Conservation (phyloP, 73 alveolate species). For the Paraurostyla sp. region DNA sequence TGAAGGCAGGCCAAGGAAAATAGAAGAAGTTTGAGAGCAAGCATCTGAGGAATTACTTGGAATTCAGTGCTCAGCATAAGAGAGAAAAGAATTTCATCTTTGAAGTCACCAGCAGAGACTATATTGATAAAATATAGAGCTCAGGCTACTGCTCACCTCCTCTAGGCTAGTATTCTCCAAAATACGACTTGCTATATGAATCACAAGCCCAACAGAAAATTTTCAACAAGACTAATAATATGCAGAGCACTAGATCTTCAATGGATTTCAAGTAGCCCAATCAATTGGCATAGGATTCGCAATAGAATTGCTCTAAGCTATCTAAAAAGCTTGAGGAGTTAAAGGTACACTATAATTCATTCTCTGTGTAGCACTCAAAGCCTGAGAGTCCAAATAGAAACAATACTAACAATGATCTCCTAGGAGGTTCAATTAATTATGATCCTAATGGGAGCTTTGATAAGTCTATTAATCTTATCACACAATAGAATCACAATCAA, state of each 20-base stretch:
- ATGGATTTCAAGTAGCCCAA: background rate
- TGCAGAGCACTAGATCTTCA: background rate
- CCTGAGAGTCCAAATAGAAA: too few relatives aligned
- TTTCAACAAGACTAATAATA: too few relatives aligned
- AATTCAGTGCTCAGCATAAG: too few relatives aligned
- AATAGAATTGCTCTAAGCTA: background rate
- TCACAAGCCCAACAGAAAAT: background rate
- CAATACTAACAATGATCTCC: too few relatives aligned
- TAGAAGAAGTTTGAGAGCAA: too few relatives aligned
- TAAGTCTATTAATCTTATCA: background rate
- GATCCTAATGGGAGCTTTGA: too few relatives aligned
- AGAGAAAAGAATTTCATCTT: background rate
- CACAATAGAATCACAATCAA: background rate
- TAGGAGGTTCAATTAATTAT: too few relatives aligned
- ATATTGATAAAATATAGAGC: background rate
- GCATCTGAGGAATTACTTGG: too few relatives aligned
- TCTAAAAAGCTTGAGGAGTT: background rate
- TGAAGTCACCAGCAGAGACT: slow-evolving; percentile 19
- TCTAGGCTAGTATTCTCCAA: slow-evolving; percentile 4
- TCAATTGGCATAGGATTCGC: background rate
- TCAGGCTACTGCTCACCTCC: slow-evolving; percentile 43
- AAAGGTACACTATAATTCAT: background rate
- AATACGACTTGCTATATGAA: background rate
- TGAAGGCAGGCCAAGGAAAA: too few relatives aligned
- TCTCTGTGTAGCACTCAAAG: background rate